A percentile compares a stretch with the other conserved stretches of the same genome.
phyloP scores from a whole-genome alignment of 768 basidiomycete genomes.

The Amanita rubescens region DNA sequence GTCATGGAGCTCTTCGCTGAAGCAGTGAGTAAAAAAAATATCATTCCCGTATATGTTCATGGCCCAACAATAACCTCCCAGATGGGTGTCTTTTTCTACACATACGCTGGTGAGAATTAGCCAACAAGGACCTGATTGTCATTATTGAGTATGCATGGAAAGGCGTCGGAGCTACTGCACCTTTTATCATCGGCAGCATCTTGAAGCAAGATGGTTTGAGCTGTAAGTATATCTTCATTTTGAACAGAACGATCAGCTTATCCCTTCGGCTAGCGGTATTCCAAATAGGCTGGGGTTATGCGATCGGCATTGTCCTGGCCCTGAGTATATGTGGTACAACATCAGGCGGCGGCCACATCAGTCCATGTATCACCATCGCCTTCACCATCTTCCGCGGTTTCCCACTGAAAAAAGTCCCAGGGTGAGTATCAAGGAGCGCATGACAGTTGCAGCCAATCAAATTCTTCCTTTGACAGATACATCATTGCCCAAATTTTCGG shows the following conservation, averaged over 20 bases:
- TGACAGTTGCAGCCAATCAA: not conserved
- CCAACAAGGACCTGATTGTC: not conserved
- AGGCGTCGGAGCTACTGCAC: conserved; percentile 51
- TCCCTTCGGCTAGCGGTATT: not conserved
- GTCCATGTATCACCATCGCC: conserved; percentile 10
- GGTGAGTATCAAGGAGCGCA: not conserved
- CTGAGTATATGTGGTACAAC: conserved; percentile 9
- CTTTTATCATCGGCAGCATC: conserved; percentile 17
- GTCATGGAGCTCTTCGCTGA: conserved; percentile 56
- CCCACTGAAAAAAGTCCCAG: conserved; percentile 9
- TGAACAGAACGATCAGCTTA: not conserved
- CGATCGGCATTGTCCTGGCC: conserved; percentile 11
- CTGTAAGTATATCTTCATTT: not conserved
- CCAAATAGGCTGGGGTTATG: conserved; percentile 11
- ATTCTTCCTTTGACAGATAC: conserved; percentile 7
- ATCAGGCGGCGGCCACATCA: conserved; percentile 9
- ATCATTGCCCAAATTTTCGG: conserved; percentile 15
- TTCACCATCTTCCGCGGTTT: conserved; percentile 10
- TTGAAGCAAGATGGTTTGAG: conserved; percentile 1
- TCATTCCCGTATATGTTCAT: not conserved
- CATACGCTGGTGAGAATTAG: conserved; percentile 36
- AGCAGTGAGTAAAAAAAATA: conserved; percentile 28
- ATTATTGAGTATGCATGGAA: not conserved
- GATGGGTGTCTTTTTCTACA: conserved; percentile 59
- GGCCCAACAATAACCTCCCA: conserved; percentile 17